Base-by-base conservation (phyloP, 331 rosid genomes). In the Prunus yedoensis region DNA sequence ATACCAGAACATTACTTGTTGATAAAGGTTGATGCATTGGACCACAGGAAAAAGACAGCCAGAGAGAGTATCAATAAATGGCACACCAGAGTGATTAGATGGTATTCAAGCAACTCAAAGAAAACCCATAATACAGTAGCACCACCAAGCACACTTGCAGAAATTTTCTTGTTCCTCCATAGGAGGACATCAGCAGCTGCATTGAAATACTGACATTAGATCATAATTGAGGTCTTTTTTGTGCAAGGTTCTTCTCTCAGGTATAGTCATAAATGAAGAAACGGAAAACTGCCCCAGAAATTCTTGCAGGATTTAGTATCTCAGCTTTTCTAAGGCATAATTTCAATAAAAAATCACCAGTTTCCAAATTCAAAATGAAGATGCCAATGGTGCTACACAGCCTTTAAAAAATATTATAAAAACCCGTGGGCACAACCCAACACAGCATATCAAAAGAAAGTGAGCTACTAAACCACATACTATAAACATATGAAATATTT, bases 141-240 rank as follows among this genome's bases (percentile, higher is more conserved):
- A 51, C 78, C 93, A 71, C 87, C 93, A 51, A 94, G 91, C 59
- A 75, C 93, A 45, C 79, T 77, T 46, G 63, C 92, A 45, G 97
- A 89, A 59, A 68, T 66, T 71, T 78, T 88, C 88, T 84, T 91
- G 83, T 91, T 87, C 87, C 95, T 90, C 98, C 98, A 94, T 43
- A 94, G 86, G 79, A 94, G 78, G 67, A 94, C 91, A 86, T 94
- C 95, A 75, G 98, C 98, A 79, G 89, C 98, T 94, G 95, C 88
- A 80, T 83, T 18, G 5, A 21, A 79, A 74, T 43, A 79, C 5
- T 35, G 9, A 51, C 58, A 66, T 77, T 76, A 83, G 67, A 78
- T 72, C 41, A 59, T 59, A 38, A 14, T 28, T 15, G 25, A 43
- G 0, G 1, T 6, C 16, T 17, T 17, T 17, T 47, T 43, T 11